Conservation (phyloP, 805 yeast species). For the Candida multigemmis region DNA sequence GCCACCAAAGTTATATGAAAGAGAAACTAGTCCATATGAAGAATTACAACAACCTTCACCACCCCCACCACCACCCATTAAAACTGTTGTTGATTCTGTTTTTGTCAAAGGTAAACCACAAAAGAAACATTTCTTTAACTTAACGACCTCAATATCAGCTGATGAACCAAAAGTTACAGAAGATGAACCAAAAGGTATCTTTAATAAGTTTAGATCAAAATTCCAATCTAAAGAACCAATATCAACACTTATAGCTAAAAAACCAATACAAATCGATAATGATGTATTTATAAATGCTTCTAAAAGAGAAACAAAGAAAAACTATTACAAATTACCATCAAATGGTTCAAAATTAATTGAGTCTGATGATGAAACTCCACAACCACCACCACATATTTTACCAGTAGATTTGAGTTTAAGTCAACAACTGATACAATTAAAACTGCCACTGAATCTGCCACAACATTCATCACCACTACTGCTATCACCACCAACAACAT, state of each 20-base stretch:
- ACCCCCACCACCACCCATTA: slow-evolving; percentile 8
- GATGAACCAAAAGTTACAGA: slow-evolving; percentile 5
- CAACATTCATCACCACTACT: slow-evolving; percentile 3
- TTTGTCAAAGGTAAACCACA: slow-evolving; percentile 8
- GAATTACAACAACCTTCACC: slow-evolving; percentile 5
- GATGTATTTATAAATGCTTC: not conserved
- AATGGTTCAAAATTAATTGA: slow-evolving; percentile 1
- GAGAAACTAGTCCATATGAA: slow-evolving; percentile 2
- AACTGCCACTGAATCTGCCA: slow-evolving; percentile 13
- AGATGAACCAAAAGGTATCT: slow-evolving; percentile 10
- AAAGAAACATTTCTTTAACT: slow-evolving; percentile 5
- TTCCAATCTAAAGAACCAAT: slow-evolving; percentile 27
- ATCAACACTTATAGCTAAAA: slow-evolving; percentile 12
- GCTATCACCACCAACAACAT: slow-evolving; percentile 1
- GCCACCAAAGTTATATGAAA: slow-evolving; percentile 25
- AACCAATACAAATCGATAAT: too few relatives aligned
- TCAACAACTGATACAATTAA: slow-evolving; percentile 11
- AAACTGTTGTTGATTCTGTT: slow-evolving; percentile 14
- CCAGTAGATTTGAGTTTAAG: slow-evolving; percentile 6
- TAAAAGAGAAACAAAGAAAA: not conserved
- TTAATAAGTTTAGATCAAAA: slow-evolving; percentile 21
- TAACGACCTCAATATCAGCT: slow-evolving; percentile 5
- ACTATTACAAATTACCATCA: slow-evolving; percentile 1
- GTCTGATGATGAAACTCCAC: not conserved
- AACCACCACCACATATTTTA: slow-evolving; percentile 3